A percentile compares a stretch with the other conserved stretches of the same genome.
Evolutionary conservation across 2,329 filamentous ascomycete species (phyloP).

Genomic region (Pestalotiopsis sp.): DNA sequence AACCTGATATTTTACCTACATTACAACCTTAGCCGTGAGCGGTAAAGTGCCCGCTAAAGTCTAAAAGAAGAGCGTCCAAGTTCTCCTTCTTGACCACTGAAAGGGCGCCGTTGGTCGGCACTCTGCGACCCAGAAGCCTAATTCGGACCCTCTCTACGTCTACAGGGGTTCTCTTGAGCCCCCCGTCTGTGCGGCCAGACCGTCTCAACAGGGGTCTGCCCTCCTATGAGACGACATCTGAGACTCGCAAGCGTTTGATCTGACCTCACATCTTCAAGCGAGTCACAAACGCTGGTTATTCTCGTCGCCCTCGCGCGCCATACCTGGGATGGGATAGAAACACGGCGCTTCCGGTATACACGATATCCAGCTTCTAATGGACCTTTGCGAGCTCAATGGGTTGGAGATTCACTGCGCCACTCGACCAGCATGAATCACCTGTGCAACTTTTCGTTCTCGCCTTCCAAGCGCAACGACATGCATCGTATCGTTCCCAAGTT

Average conservation of each 20-base stretch:
- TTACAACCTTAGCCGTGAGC: neutral
- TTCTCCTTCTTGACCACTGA: slow-evolving; percentile 1
- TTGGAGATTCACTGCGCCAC: neutral
- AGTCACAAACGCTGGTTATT: neutral
- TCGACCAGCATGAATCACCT: neutral
- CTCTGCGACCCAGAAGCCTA: slow-evolving; percentile 4
- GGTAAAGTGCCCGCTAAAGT: neutral
- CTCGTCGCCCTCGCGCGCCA: neutral
- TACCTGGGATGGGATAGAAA: neutral
- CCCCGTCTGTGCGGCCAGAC: slow-evolving; percentile 4
- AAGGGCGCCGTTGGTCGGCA: neutral
- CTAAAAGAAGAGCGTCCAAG: too few relatives aligned
- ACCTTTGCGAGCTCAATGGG: neutral
- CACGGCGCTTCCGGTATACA: neutral
- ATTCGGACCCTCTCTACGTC: slow-evolving; percentile 3
- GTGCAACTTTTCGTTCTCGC: neutral
- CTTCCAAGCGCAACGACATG: neutral
- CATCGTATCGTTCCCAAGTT: neutral
- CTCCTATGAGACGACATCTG: slow-evolving; percentile 7
- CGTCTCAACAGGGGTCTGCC: slow-evolving; percentile 11
- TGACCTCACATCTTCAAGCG: slow-evolving; percentile 13
- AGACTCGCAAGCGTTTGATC: slow-evolving; percentile 14
- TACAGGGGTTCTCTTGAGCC: slow-evolving; percentile 4
- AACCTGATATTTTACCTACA: neutral
- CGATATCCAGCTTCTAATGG: neutral